phyloP scores from a whole-genome alignment of 2,329 filamentous ascomycete species.

The Paecilomyces formosus region DNA sequence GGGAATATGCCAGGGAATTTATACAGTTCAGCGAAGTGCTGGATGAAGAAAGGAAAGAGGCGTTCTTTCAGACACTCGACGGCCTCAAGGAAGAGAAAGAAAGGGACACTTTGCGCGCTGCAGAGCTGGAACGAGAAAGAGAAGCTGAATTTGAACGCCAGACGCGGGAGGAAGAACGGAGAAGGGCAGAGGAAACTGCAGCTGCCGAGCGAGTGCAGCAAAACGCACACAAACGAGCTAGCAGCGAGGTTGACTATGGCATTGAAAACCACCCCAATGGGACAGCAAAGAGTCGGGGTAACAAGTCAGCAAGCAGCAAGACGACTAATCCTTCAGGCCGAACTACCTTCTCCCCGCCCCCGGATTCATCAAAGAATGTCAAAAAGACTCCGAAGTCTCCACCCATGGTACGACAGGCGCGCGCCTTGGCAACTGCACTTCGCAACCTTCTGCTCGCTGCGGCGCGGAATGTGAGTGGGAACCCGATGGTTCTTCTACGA shows the following conservation, averaged over 20 bases:
- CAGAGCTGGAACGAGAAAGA: conserved; percentile 55
- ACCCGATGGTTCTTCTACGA: conserved; percentile 49
- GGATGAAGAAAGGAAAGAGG: conserved; percentile 84
- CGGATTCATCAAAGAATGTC: conserved; percentile 24
- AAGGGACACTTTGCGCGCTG: conserved; percentile 57
- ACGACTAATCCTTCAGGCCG: conserved; percentile 18
- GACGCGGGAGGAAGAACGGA: conserved; percentile 36
- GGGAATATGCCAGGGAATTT: conserved; percentile 91
- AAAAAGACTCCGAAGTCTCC: conserved; percentile 31
- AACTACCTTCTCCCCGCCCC: conserved; percentile 23
- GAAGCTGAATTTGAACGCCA: conserved; percentile 48
- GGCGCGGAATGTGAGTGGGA: conserved; percentile 44
- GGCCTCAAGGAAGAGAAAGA: conserved; percentile 77
- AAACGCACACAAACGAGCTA: conserved; percentile 45
- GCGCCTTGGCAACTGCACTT: conserved; percentile 38
- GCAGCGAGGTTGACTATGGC: conserved; percentile 61
- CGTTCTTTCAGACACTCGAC: conserved; percentile 79
- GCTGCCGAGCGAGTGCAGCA: conserved; percentile 33
- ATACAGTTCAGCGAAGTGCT: conserved; percentile 78
- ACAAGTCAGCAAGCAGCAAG: conserved; percentile 14
- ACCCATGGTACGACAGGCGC: conserved; percentile 29
- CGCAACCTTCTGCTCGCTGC: conserved; percentile 46
- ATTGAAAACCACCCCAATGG: conserved; percentile 48
- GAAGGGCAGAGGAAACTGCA: conserved; percentile 26
- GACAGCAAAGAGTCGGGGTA: conserved; percentile 17